phyloP scores from a whole-genome alignment of 495 filamentous ascomycete genomes.

The Aspergillus saccharolyticus region DNA sequence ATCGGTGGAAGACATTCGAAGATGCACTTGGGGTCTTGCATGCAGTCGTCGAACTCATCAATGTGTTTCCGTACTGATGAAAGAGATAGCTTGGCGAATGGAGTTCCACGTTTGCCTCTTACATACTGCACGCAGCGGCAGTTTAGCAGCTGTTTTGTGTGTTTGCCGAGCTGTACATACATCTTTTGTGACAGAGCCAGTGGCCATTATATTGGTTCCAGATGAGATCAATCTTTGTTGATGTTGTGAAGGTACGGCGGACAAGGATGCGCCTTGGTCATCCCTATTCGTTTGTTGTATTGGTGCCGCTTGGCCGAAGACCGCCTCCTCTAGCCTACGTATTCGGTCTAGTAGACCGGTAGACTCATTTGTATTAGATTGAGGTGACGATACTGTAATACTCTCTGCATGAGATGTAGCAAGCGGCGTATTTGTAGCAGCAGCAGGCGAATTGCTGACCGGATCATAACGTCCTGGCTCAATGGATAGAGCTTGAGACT shows the following conservation, averaged over 20 bases:
- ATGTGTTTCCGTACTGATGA: background rate
- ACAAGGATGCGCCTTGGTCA: background rate
- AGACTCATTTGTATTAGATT: background rate
- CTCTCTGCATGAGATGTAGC: background rate
- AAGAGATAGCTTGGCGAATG: background rate
- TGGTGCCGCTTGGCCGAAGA: background rate
- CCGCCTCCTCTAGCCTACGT: background rate
- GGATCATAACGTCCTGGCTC: background rate
- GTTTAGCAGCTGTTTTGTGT: background rate
- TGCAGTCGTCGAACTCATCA: background rate
- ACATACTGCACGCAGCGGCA: background rate
- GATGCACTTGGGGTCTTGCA: background rate
- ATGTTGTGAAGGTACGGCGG: background rate
- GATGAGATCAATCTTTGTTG: background rate
- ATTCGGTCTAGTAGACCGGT: background rate
- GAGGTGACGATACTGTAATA: no score
- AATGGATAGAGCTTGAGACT: background rate
- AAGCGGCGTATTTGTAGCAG: background rate
- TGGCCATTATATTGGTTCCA: background rate
- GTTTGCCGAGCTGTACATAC: background rate
- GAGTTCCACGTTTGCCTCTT: background rate
- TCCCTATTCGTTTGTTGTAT: background rate
- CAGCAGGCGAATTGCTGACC: background rate
- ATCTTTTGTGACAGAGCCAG: background rate
- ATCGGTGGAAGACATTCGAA: constrained; percentile 20